Evolutionary conservation across 2,329 filamentous ascomycete species (phyloP).

Genomic region (Colletotrichum tofieldiae): DNA sequence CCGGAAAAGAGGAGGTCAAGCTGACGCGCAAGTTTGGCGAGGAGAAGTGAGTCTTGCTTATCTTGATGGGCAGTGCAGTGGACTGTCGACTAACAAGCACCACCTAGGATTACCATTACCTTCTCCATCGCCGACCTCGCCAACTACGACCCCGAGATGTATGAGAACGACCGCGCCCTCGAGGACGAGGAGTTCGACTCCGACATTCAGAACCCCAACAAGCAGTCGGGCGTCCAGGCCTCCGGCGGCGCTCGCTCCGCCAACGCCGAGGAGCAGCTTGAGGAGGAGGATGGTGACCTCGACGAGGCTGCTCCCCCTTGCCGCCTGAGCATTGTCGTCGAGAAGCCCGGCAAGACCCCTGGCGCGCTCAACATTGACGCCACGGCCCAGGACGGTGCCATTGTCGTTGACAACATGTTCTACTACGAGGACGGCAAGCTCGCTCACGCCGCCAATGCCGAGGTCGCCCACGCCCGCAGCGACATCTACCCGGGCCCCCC

Average conservation of each 20-base stretch:
- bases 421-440: constrained; percentile 86
- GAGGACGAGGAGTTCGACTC: constrained; percentile 65
- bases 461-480: constrained; percentile 82
- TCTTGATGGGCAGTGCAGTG: background rate
- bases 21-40: constrained; percentile 87
- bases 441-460: constrained; percentile 82
- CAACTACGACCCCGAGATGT: constrained; percentile 73
- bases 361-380: constrained; percentile 92
- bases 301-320: constrained; percentile 79
- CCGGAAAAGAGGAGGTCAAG: constrained; percentile 90
- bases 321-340: constrained; percentile 87
- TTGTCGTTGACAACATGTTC: constrained; percentile 92
- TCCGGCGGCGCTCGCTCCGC: constrained; percentile 65
- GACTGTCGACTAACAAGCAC: background rate
- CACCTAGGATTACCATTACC: constrained; percentile 78
- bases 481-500: constrained; percentile 91
- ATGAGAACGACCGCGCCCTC: constrained; percentile 69
- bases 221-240: constrained; percentile 70
- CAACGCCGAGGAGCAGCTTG: constrained; percentile 67
- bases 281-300: constrained; percentile 64
- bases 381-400: constrained; percentile 85
- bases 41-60: constrained; percentile 78
- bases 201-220: constrained; percentile 66
- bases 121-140: constrained; percentile 90
- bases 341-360: constrained; percentile 80